A percentile compares a stretch with the other conserved stretches of the same genome.
Evolutionary conservation across 441 rosid genomes (phyloP).

Genomic region (Rhodomyrtus psidioides): DNA sequence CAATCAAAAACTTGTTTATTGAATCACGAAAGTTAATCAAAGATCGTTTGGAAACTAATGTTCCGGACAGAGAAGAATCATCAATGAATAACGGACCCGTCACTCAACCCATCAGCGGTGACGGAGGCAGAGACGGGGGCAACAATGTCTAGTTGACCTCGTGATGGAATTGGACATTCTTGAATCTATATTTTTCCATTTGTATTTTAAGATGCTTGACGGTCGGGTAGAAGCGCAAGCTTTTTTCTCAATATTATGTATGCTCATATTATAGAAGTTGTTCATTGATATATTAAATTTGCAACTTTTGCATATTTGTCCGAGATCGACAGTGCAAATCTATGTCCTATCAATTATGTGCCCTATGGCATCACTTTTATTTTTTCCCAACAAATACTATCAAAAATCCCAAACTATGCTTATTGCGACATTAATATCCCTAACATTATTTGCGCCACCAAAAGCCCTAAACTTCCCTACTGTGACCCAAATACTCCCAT

Average conservation of each 20-base stretch:
- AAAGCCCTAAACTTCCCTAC: no score
- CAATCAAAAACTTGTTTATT: no score
- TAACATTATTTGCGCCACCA: no score
- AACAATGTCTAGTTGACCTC: background rate
- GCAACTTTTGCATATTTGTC: background rate
- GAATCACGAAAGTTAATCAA: no score
- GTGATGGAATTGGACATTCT: background rate
- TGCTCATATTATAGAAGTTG: background rate
- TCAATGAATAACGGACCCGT: no score
- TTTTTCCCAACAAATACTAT: no score
- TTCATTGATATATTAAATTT: background rate
- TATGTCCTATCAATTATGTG: background rate
- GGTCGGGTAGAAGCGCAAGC: rapidly evolving
- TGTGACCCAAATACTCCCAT: no score
- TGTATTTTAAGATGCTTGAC: background rate
- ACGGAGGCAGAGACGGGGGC: rapidly evolving
- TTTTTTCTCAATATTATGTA: no score
- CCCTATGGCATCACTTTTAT: background rate
- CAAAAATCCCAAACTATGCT: no score
- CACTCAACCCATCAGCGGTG: rapidly evolving
- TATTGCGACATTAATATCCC: no score
- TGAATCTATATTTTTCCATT: background rate
- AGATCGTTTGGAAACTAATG: no score
- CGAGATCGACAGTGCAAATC: background rate
- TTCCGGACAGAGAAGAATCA: no score